These are phyloP conservation scores for Brettanomyces sp. DNA, from an alignment of 805 yeast species.

Conservation along the genomic window DNA sequence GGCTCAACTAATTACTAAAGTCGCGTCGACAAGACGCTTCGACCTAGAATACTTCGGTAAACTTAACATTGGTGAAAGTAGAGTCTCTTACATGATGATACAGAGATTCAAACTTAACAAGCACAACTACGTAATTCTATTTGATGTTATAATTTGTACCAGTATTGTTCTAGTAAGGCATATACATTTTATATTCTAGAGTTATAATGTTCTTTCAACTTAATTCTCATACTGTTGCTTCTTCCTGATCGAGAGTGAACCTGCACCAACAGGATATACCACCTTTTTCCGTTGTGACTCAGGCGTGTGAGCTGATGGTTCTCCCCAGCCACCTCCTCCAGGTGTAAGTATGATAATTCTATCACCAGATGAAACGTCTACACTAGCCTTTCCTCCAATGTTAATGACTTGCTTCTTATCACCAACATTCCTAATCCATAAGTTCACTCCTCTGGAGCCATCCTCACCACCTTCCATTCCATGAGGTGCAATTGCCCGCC, in stretches of 20 bases:
- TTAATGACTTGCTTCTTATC: conserved; percentile 30
- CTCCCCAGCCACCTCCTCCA: conserved; percentile 82
- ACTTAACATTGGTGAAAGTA: too few species aligned
- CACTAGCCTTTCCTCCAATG: conserved; percentile 67
- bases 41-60: too few species aligned
- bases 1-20: too few species aligned
- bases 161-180: too few species aligned
- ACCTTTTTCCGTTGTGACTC: conserved; percentile 4
- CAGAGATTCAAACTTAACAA: too few species aligned
- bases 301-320: conserved; percentile 1
- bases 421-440: conserved; percentile 31
- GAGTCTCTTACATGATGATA: too few species aligned
- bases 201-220: background rate
- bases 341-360: conserved; percentile 63
- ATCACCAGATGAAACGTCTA: conserved; percentile 52
- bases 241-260: conserved; percentile 23
- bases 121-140: too few species aligned
- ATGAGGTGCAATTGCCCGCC: conserved; percentile 78
- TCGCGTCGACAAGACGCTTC: too few species aligned
- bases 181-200: too few species aligned
- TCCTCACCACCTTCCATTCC: conserved; percentile 78
- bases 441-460: conserved; percentile 65
- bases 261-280: conserved; percentile 17
- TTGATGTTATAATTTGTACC: too few species aligned
- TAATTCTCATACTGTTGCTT: conserved; percentile 24